Conservation (phyloP, 169 alveolate species). For the Plasmodium adleri region DNA sequence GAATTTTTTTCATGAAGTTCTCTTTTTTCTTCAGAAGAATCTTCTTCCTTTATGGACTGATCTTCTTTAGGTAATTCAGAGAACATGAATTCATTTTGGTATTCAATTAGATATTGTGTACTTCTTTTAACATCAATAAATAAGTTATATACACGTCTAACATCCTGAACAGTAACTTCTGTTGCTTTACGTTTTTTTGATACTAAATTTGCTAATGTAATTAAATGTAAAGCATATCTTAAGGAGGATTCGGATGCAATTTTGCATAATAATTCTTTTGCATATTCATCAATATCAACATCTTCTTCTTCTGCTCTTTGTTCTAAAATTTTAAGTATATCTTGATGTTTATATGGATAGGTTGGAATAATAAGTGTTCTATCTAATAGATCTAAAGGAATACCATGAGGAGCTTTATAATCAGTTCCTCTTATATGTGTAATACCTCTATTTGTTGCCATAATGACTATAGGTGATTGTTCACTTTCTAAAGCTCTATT, state of each 20-base stretch:
- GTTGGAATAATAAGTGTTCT: conserved; percentile 98
- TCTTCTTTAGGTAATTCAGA: conserved; percentile 84
- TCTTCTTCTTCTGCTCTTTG: conserved; percentile 98
- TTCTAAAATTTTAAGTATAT: conserved; percentile 92
- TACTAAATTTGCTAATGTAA: conserved; percentile 92
- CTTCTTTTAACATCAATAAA: conserved; percentile 97
- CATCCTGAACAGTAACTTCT: conserved; percentile 96
- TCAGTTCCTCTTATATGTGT: conserved; percentile 98
- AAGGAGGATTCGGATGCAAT: conserved; percentile 96
- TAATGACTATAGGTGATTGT: conserved; percentile 97
- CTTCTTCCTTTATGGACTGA: conserved; percentile 36
- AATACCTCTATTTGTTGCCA: conserved; percentile 99
- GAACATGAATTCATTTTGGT: conserved; percentile 93
- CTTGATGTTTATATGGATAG: conserved; percentile 95
- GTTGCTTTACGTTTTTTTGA: conserved; percentile 91
- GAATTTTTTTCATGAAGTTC: conserved; percentile 63
- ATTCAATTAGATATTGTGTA: conserved; percentile 95
- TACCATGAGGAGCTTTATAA: conserved; percentile 98
- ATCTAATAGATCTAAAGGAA: conserved; percentile 98
- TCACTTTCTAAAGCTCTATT: conserved; percentile 98
- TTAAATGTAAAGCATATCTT: conserved; percentile 95
- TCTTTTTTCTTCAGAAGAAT: conserved; percentile 56
- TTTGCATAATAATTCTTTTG: conserved; percentile 95
- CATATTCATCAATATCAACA: conserved; percentile 97
- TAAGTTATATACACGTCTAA: conserved; percentile 95